phyloP scores from a whole-genome alignment of 2,329 filamentous ascomycete genomes.

The Cercospora zeina region DNA sequence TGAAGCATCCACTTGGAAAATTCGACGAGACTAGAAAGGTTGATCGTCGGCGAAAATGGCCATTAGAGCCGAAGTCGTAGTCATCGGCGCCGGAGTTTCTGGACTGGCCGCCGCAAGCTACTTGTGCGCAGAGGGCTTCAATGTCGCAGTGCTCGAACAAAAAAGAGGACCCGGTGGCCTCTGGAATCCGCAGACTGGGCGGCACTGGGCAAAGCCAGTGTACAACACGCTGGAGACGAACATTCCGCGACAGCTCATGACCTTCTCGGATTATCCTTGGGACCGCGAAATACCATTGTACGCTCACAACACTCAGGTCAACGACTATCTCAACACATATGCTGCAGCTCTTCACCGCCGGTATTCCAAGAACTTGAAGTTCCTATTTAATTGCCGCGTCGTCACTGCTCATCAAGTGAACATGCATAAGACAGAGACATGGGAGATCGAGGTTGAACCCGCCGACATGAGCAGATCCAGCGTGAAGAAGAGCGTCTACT shows the following conservation, averaged over 20 bases:
- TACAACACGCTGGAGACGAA: slow-evolving; percentile 25
- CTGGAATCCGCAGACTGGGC: slow-evolving; percentile 7
- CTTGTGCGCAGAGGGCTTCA: slow-evolving; percentile 20
- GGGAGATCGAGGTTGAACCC: not conserved
- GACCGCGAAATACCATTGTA: slow-evolving; percentile 9
- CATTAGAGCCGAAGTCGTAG: not conserved
- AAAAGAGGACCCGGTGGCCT: slow-evolving; percentile 20
- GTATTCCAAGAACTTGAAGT: not conserved
- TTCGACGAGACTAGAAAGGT: not conserved
- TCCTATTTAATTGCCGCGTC: not conserved
- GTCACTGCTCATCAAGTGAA: not conserved
- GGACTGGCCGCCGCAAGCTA: slow-evolving; percentile 24
- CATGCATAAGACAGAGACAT: not conserved
- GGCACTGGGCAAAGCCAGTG: slow-evolving; percentile 15
- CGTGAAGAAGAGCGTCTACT: not conserved
- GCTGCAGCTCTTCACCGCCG: not conserved
- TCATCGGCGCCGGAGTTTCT: slow-evolving; percentile 23
- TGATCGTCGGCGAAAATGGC: slow-evolving; percentile 13
- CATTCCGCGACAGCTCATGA: slow-evolving; percentile 25
- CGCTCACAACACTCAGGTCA: slow-evolving; percentile 11
- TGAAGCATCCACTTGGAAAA: not conserved
- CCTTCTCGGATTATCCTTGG: slow-evolving; percentile 22
- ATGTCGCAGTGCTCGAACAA: slow-evolving; percentile 19
- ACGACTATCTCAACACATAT: not conserved
- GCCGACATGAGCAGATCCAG: not conserved